A percentile compares a stretch with the other conserved stretches of the same genome.
Evolutionary conservation across 2,329 filamentous ascomycete species (phyloP).

Genomic region (Dothistroma septosporum): DNA sequence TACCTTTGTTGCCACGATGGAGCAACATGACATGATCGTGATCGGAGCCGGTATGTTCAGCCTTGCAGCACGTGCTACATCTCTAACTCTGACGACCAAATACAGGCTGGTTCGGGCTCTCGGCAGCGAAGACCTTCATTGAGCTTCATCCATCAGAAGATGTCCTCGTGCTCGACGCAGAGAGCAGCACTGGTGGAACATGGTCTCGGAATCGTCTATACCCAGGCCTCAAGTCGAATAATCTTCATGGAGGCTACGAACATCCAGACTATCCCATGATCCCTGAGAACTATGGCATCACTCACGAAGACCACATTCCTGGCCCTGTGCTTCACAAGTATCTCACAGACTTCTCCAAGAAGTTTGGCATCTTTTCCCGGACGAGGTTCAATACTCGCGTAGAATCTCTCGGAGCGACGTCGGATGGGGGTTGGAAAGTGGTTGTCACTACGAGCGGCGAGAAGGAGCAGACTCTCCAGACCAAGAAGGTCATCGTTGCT

Average conservation of each 20-base stretch:
- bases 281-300: slow-evolving; percentile 42
- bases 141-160: slow-evolving; percentile 41
- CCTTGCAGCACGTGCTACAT: not conserved
- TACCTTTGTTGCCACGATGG: not conserved
- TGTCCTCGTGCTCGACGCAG: slow-evolving; percentile 43
- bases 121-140: slow-evolving; percentile 47
- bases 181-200: slow-evolving; percentile 55
- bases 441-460: slow-evolving; percentile 14
- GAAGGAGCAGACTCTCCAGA: slow-evolving; percentile 42
- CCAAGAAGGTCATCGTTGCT: slow-evolving; percentile 56
- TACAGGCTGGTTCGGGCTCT: slow-evolving; percentile 45
- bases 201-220: slow-evolving; percentile 62
- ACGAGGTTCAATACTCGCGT: slow-evolving; percentile 53
- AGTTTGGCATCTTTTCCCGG: slow-evolving; percentile 48
- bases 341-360: slow-evolving; percentile 46
- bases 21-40: slow-evolving; percentile 35
- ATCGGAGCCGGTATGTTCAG: slow-evolving; percentile 46
- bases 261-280: slow-evolving; percentile 70
- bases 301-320: slow-evolving; percentile 50
- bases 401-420: slow-evolving; percentile 42
- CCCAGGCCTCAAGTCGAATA: slow-evolving; percentile 68
- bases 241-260: slow-evolving; percentile 68
- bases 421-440: slow-evolving; percentile 24
- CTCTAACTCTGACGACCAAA: slow-evolving; percentile 6
- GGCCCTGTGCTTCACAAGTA: slow-evolving; percentile 21